Evolutionary conservation across 2,329 filamentous ascomycete genomes (phyloP).

Genomic region (Aspergillus ibericus): DNA sequence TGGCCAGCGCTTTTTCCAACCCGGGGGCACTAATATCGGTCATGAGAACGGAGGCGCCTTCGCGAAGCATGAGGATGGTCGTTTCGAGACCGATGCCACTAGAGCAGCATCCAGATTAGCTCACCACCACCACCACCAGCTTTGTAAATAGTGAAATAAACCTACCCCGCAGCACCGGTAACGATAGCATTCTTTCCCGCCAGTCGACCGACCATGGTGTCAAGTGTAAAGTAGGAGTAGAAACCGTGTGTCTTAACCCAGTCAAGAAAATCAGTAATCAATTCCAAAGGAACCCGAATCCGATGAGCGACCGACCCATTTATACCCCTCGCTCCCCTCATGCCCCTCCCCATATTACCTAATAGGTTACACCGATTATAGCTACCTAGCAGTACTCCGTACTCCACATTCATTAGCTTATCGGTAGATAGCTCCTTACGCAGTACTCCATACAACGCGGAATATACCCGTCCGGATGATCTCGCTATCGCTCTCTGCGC

Average conservation of each 20-base stretch:
- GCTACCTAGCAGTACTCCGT: too few species aligned
- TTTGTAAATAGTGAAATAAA: not conserved
- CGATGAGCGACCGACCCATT: too few species aligned
- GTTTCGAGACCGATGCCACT: constrained; percentile 92
- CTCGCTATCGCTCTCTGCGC: not conserved
- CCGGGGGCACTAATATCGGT: constrained; percentile 79
- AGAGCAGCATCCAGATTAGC: too few species aligned
- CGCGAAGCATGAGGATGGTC: constrained; percentile 80
- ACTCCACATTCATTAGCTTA: too few species aligned
- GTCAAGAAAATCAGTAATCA: too few species aligned
- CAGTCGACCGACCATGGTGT: constrained; percentile 22
- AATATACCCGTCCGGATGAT: too few species aligned
- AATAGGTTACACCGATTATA: too few species aligned
- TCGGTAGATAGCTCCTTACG: too few species aligned
- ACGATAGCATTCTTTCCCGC: constrained; percentile 24
- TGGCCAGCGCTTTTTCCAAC: constrained; percentile 72
- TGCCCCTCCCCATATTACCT: too few species aligned
- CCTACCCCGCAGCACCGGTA: constrained; percentile 23
- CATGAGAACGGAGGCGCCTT: constrained; percentile 83
- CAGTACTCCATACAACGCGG: too few species aligned
- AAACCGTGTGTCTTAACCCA: not conserved
- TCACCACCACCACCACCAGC: too few species aligned
- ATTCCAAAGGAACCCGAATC: not conserved
- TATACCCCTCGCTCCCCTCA: too few species aligned
- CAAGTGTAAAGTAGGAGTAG: not conserved